A percentile compares a stretch with the other conserved stretches of the same genome.
These are phyloP conservation scores for Candida suzukii DNA, from an alignment of 805 yeast species.

Conservation along the genomic window DNA sequence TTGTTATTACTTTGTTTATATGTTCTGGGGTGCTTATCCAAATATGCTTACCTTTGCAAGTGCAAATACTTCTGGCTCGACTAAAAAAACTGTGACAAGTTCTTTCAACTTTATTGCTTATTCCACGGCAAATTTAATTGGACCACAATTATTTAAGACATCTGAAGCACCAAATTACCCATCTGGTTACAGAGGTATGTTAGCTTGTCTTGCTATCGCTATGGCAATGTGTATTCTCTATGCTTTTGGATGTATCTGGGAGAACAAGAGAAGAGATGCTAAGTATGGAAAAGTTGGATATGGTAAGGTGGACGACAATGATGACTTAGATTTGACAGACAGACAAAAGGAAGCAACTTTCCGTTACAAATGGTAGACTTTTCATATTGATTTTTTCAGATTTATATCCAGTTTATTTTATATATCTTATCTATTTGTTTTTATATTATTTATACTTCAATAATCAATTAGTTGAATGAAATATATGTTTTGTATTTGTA, in stretches of 20 bases:
- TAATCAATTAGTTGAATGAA: too few relatives aligned
- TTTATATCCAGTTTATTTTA: too few relatives aligned
- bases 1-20: slow-evolving; percentile 16
- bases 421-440: too few relatives aligned
- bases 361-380: slow-evolving; percentile 1
- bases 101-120: slow-evolving; percentile 49
- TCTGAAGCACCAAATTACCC: slow-evolving; percentile 46
- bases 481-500: too few relatives aligned
- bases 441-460: too few relatives aligned
- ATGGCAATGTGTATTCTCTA: background rate
- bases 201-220: slow-evolving; percentile 30
- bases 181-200: slow-evolving; percentile 45
- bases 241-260: slow-evolving; percentile 13
- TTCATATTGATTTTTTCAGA: background rate
- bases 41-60: slow-evolving; percentile 23
- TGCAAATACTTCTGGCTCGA: slow-evolving; percentile 55
- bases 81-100: slow-evolving; percentile 46
- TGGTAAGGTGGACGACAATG: slow-evolving; percentile 27
- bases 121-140: slow-evolving; percentile 51
- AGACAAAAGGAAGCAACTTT: slow-evolving; percentile 32
- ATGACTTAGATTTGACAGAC: slow-evolving; percentile 55
- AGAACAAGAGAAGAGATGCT: slow-evolving; percentile 41
- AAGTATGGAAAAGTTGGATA: slow-evolving; percentile 22
- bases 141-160: slow-evolving; percentile 55
- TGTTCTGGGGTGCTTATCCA: slow-evolving; percentile 14